Percentiles rank a stretch among this genome's conserved stretches.
These are phyloP conservation scores for Gynandropsis gynandra DNA, from an alignment of 345 rosid genomes.

Conservation along the genomic window DNA sequence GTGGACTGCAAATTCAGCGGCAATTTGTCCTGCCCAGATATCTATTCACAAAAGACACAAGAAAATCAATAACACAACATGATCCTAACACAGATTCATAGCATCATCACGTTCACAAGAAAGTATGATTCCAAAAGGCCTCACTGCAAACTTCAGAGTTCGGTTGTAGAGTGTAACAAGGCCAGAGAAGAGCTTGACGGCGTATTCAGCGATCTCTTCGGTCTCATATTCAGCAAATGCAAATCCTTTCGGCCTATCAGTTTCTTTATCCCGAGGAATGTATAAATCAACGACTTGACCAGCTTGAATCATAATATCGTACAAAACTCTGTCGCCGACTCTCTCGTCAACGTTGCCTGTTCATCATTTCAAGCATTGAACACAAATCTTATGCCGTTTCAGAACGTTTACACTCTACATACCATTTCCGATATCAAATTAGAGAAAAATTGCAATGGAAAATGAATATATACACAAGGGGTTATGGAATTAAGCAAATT, in stretches of 20 bases:
- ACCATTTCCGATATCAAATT: not conserved
- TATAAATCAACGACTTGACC: conserved; percentile 72
- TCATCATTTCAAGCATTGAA: not conserved
- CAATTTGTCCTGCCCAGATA: conserved; percentile 78
- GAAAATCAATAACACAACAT: not conserved
- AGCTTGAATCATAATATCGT: conserved; percentile 84
- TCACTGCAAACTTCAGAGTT: conserved; percentile 65
- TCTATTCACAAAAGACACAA: conserved; percentile 34
- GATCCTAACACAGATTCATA: not conserved
- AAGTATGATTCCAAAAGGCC: conserved; percentile 14
- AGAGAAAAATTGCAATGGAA: not conserved
- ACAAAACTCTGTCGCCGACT: conserved; percentile 78
- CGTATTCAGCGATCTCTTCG: conserved; percentile 82
- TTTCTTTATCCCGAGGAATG: conserved; percentile 79
- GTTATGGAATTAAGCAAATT: not conserved
- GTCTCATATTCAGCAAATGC: conserved; percentile 87
- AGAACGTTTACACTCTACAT: not conserved
- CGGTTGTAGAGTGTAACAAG: conserved; percentile 74
- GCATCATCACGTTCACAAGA: not conserved
- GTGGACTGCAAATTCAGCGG: conserved; percentile 28
- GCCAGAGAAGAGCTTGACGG: conserved; percentile 87
- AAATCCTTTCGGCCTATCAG: conserved; percentile 77
- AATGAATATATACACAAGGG: not conserved
- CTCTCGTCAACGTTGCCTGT: conserved; percentile 81
- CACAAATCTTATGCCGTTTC: not conserved